Percentiles rank a stretch among this genome's conserved stretches.
These are phyloP conservation scores for Aaosphaeria arxii DNA, from an alignment of 2,329 filamentous ascomycete species.

Conservation along the genomic window DNA sequence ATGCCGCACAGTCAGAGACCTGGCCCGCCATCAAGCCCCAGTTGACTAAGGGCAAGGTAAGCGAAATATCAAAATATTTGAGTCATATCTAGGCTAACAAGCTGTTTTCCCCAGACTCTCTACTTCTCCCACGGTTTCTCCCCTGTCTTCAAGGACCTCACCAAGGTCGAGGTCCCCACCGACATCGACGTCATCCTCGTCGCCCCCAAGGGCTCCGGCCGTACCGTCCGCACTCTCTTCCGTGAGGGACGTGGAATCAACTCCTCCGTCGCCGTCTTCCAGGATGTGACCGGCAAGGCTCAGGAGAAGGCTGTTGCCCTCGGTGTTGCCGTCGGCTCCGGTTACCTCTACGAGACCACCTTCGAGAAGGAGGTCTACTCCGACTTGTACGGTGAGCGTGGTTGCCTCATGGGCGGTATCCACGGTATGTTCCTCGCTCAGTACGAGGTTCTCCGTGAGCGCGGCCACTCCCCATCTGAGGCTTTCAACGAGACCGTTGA, in stretches of 20 bases:
- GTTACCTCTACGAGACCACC: slow-evolving; percentile 99
- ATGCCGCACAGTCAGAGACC: slow-evolving; percentile 97
- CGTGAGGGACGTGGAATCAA: slow-evolving; percentile 99
- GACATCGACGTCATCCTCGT: slow-evolving; percentile 99
- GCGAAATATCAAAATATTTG: slow-evolving; percentile 4
- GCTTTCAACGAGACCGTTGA: slow-evolving; percentile 99
- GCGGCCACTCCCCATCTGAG: slow-evolving; percentile 94
- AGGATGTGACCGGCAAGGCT: slow-evolving; percentile 96
- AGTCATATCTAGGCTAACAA: slow-evolving; percentile 14
- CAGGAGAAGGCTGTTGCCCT: slow-evolving; percentile 97
- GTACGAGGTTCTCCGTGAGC: slow-evolving; percentile 99
- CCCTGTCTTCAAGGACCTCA: slow-evolving; percentile 98
- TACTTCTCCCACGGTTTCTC: slow-evolving; percentile 99
- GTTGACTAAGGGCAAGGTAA: slow-evolving; percentile 95
- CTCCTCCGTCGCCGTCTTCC: slow-evolving; percentile 96
- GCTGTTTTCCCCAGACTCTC: slow-evolving; percentile 65
- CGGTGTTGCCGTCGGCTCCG: slow-evolving; percentile 93
- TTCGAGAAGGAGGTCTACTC: slow-evolving; percentile 99
- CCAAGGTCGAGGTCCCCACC: slow-evolving; percentile 93
- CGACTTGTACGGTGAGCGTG: slow-evolving; percentile 98
- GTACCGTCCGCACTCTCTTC: slow-evolving; percentile 98
- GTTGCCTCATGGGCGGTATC: slow-evolving; percentile 99
- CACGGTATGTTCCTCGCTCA: slow-evolving; percentile 99
- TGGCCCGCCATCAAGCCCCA: slow-evolving; percentile 98
- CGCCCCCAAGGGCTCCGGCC: slow-evolving; percentile 97